Evolutionary conservation across 2,329 filamentous ascomycete genomes (phyloP).

Genomic region (Xylaria sp.): DNA sequence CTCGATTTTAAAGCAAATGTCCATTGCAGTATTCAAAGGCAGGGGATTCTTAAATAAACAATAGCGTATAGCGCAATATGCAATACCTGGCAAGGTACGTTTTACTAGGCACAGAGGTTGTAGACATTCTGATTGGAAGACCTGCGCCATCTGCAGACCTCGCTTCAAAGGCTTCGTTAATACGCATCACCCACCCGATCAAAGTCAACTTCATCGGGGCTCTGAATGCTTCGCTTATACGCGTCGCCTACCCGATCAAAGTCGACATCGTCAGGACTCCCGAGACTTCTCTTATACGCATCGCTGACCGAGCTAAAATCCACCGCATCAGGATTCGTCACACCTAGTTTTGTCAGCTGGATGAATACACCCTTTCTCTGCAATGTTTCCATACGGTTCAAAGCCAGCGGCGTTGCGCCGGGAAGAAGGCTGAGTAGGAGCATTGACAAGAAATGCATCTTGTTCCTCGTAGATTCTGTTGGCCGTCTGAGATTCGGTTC

Average conservation of each 20-base stretch:
- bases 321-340: neutral
- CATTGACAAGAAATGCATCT: neutral
- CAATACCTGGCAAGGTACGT: no score
- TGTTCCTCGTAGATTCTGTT: neutral
- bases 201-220: neutral
- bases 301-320: neutral
- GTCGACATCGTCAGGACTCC: neutral
- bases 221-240: neutral
- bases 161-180: no score
- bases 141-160: no score
- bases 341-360: neutral
- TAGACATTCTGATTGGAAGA: no score
- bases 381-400: neutral
- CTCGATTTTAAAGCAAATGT: no score
- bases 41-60: no score
- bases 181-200: neutral
- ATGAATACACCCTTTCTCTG: no score
- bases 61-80: no score
- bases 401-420: neutral
- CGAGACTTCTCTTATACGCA: neutral
- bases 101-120: no score
- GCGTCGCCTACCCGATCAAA: neutral
- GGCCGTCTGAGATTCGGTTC: neutral
- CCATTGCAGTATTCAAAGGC: no score
- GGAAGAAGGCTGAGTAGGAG: neutral